phyloP scores from a whole-genome alignment of 2,329 filamentous ascomycete genomes.

The Arthrobotrys sinensis region DNA sequence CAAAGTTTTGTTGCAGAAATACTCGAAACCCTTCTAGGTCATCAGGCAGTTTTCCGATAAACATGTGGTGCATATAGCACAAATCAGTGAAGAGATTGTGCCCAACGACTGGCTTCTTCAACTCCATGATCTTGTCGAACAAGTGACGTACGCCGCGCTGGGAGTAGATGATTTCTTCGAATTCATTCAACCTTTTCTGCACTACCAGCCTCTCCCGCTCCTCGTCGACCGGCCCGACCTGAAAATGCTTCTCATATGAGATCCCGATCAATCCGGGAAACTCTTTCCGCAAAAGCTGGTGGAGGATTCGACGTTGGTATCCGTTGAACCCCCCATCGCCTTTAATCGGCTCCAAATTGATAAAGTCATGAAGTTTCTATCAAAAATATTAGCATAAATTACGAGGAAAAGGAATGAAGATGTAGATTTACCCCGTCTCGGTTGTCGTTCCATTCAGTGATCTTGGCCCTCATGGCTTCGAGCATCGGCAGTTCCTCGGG shows the following conservation, averaged over 20 bases:
- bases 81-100: constrained; percentile 78
- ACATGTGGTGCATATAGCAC: constrained; percentile 76
- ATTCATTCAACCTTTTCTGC: constrained; percentile 62
- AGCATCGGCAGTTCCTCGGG: constrained; percentile 33
- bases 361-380: constrained; percentile 25
- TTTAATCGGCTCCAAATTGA: constrained; percentile 62
- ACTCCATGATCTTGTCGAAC: constrained; percentile 63
- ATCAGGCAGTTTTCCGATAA: constrained; percentile 74
- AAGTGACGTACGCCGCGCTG: constrained; percentile 63
- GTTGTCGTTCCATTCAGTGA: constrained; percentile 24
- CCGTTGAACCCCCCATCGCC: constrained; percentile 69
- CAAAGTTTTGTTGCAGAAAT: constrained; percentile 70
- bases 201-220: constrained; percentile 68
- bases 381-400: not conserved
- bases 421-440: constrained; percentile 20
- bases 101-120: constrained; percentile 72
- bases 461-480: constrained; percentile 4
- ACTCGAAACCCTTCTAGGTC: constrained; percentile 72
- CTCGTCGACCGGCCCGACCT: constrained; percentile 69
- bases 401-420: not conserved
- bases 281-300: constrained; percentile 77
- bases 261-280: constrained; percentile 70
- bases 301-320: constrained; percentile 77
- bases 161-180: constrained; percentile 59
- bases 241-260: constrained; percentile 62